Evolutionary conservation across 495 filamentous ascomycete species (phyloP).

Genomic region (Aspergillus coremiiformis): DNA sequence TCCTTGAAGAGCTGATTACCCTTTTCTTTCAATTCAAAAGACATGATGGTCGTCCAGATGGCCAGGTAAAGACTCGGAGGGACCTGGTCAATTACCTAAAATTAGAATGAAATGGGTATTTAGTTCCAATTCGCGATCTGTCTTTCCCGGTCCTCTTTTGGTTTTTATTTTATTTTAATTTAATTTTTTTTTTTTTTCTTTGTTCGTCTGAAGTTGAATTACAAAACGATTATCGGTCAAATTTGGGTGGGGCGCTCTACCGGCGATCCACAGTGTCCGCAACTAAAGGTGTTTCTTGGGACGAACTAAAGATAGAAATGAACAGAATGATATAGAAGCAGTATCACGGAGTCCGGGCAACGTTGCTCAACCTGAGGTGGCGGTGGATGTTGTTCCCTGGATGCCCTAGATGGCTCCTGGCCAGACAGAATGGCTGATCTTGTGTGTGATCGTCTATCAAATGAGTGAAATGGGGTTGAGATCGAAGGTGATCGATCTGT

Average conservation of each 20-base stretch:
- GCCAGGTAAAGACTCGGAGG: too few species aligned
- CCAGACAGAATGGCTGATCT: too few species aligned
- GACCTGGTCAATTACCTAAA: too few species aligned
- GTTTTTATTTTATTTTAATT: too few species aligned
- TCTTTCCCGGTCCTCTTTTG: too few species aligned
- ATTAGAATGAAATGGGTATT: too few species aligned
- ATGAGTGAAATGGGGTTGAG: background rate
- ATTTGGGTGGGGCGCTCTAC: background rate
- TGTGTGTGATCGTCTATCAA: too few species aligned
- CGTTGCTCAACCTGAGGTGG: too few species aligned
- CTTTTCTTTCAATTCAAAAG: slow-evolving; percentile 38
- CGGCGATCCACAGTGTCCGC: background rate
- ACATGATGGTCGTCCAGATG: slow-evolving; percentile 18
- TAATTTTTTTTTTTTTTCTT: background rate
- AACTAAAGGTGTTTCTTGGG: background rate
- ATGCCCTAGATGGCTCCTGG: too few species aligned
- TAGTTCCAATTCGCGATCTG: background rate
- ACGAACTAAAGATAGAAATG: background rate
- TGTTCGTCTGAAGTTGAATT: background rate
- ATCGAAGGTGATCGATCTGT: slow-evolving; percentile 33
- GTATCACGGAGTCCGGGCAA: too few species aligned
- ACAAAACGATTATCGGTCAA: background rate
- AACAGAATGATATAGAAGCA: background rate
- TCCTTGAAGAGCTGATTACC: slow-evolving; percentile 50
- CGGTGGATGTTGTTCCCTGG: too few species aligned